Conservation (phyloP, 2,329 filamentous ascomycete genomes). For the Botrytis paeoniae region DNA sequence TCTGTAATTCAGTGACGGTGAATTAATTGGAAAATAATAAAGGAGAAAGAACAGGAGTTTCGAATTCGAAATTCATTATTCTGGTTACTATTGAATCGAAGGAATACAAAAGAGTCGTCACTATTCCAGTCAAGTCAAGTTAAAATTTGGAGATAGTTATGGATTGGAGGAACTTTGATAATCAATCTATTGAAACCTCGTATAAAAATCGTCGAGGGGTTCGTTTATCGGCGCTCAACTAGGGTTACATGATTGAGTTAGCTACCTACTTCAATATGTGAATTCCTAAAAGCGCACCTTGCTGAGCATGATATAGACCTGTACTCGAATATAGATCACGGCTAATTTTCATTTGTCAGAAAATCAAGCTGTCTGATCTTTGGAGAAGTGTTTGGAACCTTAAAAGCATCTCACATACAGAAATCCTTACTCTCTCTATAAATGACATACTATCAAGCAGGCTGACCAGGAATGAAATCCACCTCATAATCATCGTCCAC, state of each 20-base stretch:
- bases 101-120: neutral
- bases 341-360: neutral
- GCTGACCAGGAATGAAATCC: neutral
- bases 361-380: neutral
- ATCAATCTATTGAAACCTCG: neutral
- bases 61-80: accelerated
- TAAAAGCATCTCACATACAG: neutral
- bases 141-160: neutral
- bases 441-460: neutral
- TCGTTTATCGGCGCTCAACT: neutral
- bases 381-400: neutral
- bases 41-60: neutral
- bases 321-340: neutral
- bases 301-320: neutral
- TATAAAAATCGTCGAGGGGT: accelerated
- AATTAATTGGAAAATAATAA: accelerated
- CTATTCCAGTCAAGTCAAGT: neutral
- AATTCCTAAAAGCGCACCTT: neutral
- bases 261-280: neutral
- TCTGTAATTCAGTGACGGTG: too few species aligned
- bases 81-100: neutral
- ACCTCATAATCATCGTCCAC: neutral
- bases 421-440: neutral
- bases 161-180: accelerated
- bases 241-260: neutral